phyloP scores from a whole-genome alignment of 345 rosid genomes.

The Rhizophora apiculata region DNA sequence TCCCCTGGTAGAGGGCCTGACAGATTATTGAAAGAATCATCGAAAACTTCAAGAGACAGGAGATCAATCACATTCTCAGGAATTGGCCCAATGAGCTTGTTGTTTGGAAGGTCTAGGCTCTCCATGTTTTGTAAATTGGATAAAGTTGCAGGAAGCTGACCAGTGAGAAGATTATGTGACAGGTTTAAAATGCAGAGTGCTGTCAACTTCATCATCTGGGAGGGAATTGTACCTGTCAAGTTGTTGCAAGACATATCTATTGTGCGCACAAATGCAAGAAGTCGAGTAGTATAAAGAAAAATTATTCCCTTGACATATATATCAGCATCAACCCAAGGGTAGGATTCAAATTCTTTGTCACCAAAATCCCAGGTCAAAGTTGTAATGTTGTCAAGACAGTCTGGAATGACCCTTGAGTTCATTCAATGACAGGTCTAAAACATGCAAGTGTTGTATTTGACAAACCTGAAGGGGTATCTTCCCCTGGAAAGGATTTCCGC shows the following conservation, averaged over 20 bases:
- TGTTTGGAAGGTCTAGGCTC: conserved; percentile 8
- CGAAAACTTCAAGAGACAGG: fast-evolving
- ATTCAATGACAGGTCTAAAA: conserved; percentile 12
- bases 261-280: background rate
- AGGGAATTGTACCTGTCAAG: conserved; percentile 19
- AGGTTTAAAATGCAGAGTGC: fast-evolving
- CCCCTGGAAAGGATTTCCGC: conserved; percentile 10
- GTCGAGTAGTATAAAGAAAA: background rate
- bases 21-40: conserved; percentile 19
- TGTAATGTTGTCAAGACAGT: conserved; percentile 9
- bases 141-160: conserved; percentile 4
- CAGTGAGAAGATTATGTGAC: conserved; percentile 17
- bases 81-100: conserved; percentile 4
- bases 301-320: fast-evolving
- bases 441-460: background rate
- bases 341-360: background rate
- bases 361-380: background rate
- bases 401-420: conserved; percentile 9
- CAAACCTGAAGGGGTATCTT: background rate
- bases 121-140: fast-evolving
- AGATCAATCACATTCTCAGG: background rate
- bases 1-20: conserved; percentile 2
- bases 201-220: background rate
- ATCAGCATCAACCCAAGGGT: background rate
- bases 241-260: conserved; percentile 15